Evolutionary conservation across 164 flowering plant genomes (phyloP).

Genomic region (Sedum album): DNA sequence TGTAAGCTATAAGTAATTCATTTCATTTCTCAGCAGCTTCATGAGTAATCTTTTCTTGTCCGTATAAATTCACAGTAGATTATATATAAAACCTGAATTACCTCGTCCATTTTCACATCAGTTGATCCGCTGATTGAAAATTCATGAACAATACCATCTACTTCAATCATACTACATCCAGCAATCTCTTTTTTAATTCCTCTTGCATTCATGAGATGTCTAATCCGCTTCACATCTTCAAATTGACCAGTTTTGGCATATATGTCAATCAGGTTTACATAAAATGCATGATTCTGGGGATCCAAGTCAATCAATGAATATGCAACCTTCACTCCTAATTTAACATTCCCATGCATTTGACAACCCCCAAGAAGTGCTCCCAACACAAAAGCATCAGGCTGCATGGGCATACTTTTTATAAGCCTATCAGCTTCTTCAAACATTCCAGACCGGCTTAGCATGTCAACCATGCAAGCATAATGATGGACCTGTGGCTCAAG

Average conservation of each 20-base stretch:
- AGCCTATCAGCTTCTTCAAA: constrained; percentile 59
- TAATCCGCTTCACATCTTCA: constrained; percentile 38
- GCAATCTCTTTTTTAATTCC: constrained; percentile 49
- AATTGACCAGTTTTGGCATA: constrained; percentile 56
- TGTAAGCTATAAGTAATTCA: too few relatives aligned
- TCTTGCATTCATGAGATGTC: constrained; percentile 43
- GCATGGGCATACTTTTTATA: constrained; percentile 58
- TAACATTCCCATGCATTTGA: constrained; percentile 60
- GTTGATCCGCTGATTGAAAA: constrained; percentile 48
- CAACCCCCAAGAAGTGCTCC: constrained; percentile 82
- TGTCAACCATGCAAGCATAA: constrained; percentile 73
- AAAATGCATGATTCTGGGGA: constrained; percentile 65
- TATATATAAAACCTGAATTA: background rate
- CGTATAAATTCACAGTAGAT: background rate
- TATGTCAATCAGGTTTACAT: constrained; percentile 52
- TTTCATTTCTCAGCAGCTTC: constrained; percentile 1
- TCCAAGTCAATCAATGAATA: constrained; percentile 38
- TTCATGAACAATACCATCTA: constrained; percentile 52
- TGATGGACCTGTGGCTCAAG: constrained; percentile 58
- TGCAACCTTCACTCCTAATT: constrained; percentile 60
- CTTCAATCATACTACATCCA: constrained; percentile 67
- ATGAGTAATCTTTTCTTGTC: background rate
- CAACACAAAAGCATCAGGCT: constrained; percentile 78
- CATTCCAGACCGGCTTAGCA: constrained; percentile 51
- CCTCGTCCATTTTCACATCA: background rate